Percentiles rank a stretch among this genome's conserved stretches.
phyloP scores from a whole-genome alignment of 2,329 filamentous ascomycete species.

The Pseudonectria foliicola region DNA sequence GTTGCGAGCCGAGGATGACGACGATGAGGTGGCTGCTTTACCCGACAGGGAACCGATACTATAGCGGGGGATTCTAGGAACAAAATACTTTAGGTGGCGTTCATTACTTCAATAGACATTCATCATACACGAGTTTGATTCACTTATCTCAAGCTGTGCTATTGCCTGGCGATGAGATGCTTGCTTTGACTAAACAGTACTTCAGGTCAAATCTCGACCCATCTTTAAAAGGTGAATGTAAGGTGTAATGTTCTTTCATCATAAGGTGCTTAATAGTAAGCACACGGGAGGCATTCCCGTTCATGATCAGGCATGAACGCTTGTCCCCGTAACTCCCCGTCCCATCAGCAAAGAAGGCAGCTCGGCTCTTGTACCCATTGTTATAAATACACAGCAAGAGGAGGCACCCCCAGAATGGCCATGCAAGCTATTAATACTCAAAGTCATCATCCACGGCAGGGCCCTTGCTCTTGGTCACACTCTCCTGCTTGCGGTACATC shows the following conservation, averaged over 20 bases:
- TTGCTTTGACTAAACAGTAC: no score
- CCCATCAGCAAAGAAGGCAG: neutral
- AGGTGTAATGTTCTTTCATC: no score
- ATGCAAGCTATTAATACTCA: slow-evolving; percentile 62
- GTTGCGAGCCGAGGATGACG: slow-evolving; percentile 29
- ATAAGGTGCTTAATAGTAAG: no score
- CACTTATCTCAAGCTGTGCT: no score
- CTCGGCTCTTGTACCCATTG: neutral
- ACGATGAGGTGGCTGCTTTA: slow-evolving; percentile 21
- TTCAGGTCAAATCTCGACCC: no score
- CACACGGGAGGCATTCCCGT: no score
- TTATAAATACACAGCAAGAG: neutral
- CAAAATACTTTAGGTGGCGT: slow-evolving; percentile 19
- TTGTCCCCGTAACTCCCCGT: no score
- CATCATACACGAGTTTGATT: no score
- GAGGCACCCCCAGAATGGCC: no score
- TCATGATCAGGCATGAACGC: no score
- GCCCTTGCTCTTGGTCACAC: slow-evolving; percentile 76
- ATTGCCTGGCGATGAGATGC: no score
- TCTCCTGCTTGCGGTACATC: slow-evolving; percentile 96
- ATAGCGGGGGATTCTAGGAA: slow-evolving; percentile 16
- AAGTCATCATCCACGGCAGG: slow-evolving; percentile 93
- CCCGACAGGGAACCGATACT: slow-evolving; percentile 16
- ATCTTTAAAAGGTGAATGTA: no score
- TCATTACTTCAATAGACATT: slow-evolving; percentile 3